Percentiles rank a stretch among this genome's conserved stretches.
phyloP scores from a whole-genome alignment of 176 grass and related monocot genomes.

The Aechmea fasciata region DNA sequence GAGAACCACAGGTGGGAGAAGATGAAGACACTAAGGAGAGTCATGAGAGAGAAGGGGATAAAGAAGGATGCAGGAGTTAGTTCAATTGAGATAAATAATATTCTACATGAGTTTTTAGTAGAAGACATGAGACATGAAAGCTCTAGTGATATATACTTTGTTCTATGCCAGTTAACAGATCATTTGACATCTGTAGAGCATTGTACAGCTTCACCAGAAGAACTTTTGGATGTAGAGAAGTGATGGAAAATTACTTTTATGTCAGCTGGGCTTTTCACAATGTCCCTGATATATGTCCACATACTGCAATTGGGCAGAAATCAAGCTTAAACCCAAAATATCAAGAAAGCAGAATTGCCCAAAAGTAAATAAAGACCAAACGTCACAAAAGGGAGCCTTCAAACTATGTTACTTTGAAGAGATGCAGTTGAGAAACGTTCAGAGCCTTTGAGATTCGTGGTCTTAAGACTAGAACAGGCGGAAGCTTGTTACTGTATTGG shows the following conservation, averaged over 20 bases:
- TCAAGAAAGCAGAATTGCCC: neutral
- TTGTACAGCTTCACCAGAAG: slow-evolving; percentile 6
- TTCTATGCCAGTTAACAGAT: slow-evolving; percentile 8
- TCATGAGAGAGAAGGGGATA: slow-evolving; percentile 32
- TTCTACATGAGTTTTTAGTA: slow-evolving; percentile 30
- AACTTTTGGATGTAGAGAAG: neutral
- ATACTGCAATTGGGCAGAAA: neutral
- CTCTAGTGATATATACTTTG: slow-evolving; percentile 18
- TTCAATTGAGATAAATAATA: slow-evolving; percentile 28
- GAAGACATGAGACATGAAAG: slow-evolving; percentile 34
- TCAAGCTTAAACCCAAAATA: neutral
- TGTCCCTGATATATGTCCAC: neutral
- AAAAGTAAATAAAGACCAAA: no score
- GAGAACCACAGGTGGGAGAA: slow-evolving; percentile 26
- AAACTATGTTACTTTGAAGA: no score
- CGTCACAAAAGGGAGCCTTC: no score
- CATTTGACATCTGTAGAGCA: slow-evolving; percentile 19
- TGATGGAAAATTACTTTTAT: neutral
- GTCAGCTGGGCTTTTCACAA: neutral
- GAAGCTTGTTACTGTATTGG: neutral
- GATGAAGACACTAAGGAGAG: slow-evolving; percentile 40
- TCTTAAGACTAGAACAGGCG: neutral
- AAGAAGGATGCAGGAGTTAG: slow-evolving; percentile 39
- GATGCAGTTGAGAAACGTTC: neutral
- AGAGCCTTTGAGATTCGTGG: neutral